These are phyloP conservation scores for Jimgerdemannia flammicorona DNA, from an alignment of 192 early-diverging fungal species.

Conservation along the genomic window DNA sequence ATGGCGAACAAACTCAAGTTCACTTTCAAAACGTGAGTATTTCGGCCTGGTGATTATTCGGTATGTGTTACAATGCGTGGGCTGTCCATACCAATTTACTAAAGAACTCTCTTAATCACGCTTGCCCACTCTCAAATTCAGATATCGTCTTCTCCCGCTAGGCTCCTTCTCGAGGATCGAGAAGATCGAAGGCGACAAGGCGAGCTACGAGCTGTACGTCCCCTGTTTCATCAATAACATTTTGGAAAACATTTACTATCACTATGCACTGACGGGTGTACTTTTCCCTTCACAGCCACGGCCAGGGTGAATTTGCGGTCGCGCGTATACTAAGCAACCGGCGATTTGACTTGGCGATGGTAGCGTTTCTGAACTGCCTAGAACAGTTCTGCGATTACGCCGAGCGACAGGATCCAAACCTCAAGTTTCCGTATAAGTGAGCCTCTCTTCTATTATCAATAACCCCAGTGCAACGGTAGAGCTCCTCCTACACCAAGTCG, in stretches of 20 bases:
- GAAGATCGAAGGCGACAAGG: constrained; percentile 69
- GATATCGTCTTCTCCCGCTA: constrained; percentile 83
- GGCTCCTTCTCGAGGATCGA: constrained; percentile 92
- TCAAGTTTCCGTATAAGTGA: constrained; percentile 82
- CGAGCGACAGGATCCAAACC: constrained; percentile 62
- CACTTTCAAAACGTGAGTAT: constrained; percentile 65
- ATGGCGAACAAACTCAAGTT: constrained; percentile 82
- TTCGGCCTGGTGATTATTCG: background rate
- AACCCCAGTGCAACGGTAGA: too few relatives aligned
- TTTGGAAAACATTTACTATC: background rate
- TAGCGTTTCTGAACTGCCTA: constrained; percentile 86
- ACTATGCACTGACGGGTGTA: background rate
- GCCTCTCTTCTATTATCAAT: constrained; percentile 2
- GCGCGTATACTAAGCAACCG: constrained; percentile 74
- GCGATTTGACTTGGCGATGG: constrained; percentile 85
- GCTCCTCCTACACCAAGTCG: background rate
- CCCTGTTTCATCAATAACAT: background rate
- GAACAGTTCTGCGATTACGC: constrained; percentile 85
- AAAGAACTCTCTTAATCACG: background rate
- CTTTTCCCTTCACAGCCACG: constrained; percentile 49
- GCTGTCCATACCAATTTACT: background rate
- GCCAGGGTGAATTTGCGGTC: constrained; percentile 77
- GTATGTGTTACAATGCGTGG: background rate
- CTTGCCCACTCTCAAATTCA: constrained; percentile 7
- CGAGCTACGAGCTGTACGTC: constrained; percentile 75